Conservation (phyloP, 1,139 yeast genomes). For the Suhomyces taliae region DNA sequence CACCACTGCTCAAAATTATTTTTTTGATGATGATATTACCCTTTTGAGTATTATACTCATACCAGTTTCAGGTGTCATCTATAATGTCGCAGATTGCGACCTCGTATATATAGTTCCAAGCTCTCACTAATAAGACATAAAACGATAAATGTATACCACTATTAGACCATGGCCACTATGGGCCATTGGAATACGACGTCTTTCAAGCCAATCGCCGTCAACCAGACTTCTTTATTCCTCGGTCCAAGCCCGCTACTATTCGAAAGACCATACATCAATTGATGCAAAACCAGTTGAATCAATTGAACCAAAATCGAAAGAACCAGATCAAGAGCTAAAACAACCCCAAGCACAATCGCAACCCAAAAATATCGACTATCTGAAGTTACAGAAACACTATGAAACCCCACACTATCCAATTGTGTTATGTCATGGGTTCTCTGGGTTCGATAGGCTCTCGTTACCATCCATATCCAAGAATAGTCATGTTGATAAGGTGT, state of each 20-base stretch:
- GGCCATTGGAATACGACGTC: not conserved
- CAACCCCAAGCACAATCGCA: not conserved
- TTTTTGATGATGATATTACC: no score
- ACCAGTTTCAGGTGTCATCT: no score
- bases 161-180: not conserved
- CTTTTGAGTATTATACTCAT: no score
- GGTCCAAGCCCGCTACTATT: no score
- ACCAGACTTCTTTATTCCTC: not conserved
- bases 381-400: conserved; percentile 18
- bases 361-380: not conserved
- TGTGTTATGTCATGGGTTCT: conserved; percentile 79
- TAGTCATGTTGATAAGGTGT: conserved; percentile 1
- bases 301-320: not conserved
- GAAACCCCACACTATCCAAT: conserved; percentile 56
- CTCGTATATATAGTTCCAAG: not conserved
- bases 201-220: conserved; percentile 6
- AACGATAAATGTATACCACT: not conserved
- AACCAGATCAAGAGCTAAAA: conserved; percentile 5
- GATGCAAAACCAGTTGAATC: not conserved
- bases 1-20: no score
- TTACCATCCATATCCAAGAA: conserved; percentile 34
- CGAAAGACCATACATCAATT: no score
- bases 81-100: not conserved
- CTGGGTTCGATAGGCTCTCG: conserved; percentile 70
- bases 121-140: not conserved